These are phyloP conservation scores for Kwoniella botswanensis DNA, from an alignment of 768 basidiomycete genomes.

Conservation along the genomic window DNA sequence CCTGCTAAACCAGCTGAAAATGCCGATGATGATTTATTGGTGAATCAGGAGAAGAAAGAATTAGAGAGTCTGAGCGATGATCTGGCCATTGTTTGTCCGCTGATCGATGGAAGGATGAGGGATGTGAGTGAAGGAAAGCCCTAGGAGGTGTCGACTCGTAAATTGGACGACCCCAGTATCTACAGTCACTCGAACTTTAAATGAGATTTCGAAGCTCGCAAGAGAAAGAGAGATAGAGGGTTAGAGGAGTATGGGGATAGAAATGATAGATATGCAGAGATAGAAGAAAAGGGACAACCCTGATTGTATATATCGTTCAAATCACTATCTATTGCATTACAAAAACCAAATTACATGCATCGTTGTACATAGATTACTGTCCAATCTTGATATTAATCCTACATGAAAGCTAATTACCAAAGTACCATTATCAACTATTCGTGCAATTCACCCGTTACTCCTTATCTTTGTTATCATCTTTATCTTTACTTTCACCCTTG, in stretches of 20 bases:
- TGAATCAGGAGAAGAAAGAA: conserved; percentile 35
- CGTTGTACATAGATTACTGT: conserved; percentile 13
- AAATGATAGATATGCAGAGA: not conserved
- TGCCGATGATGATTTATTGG: conserved; percentile 16
- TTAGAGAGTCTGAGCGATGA: conserved; percentile 60
- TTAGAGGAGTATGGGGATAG: not conserved
- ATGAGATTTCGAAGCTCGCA: too few relatives aligned
- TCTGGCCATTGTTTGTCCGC: conserved; percentile 67
- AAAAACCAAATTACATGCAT: not conserved
- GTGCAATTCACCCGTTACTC: not conserved
- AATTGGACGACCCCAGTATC: too few relatives aligned
- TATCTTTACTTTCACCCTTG: conserved; percentile 30
- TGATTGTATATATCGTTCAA: not conserved
- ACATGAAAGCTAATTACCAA: too few relatives aligned
- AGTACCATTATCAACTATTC: too few relatives aligned
- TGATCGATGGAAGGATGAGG: conserved; percentile 70
- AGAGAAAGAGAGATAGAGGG: not conserved
- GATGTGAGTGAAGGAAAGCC: conserved; percentile 60
- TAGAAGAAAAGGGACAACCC: not conserved
- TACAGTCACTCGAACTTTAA: too few relatives aligned
- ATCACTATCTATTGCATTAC: conserved; percentile 1
- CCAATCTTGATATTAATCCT: too few relatives aligned
- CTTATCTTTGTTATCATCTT: not conserved
- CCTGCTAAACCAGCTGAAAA: conserved; percentile 2
- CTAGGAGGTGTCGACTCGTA: not conserved